A percentile compares a stretch with the other conserved stretches of the same genome.
phyloP scores from a whole-genome alignment of 2,329 filamentous ascomycete genomes.

The Penicillium hordei region DNA sequence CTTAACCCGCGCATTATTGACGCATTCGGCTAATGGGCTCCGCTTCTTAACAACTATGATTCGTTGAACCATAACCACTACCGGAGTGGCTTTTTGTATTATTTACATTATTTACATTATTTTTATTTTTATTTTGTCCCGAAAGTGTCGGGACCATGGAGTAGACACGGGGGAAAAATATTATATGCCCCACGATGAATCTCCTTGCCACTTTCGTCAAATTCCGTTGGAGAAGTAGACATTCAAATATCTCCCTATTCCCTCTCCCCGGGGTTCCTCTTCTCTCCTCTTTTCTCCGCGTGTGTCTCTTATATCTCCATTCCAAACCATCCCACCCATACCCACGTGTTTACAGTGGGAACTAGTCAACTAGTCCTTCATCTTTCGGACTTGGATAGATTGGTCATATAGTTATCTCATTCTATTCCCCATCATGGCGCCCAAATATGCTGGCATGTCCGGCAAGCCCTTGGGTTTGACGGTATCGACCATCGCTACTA shows the following conservation, averaged over 20 bases:
- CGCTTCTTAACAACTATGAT: constrained; percentile 22
- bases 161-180: constrained; percentile 10
- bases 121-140: neutral
- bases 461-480: constrained; percentile 58
- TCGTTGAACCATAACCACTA: constrained; percentile 10
- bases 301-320: constrained; percentile 11
- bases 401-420: neutral
- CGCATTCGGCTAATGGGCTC: constrained; percentile 27
- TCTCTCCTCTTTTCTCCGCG: constrained; percentile 19
- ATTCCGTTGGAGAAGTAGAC: constrained; percentile 14
- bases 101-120: neutral
- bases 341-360: constrained; percentile 8
- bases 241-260: constrained; percentile 32
- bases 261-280: constrained; percentile 16
- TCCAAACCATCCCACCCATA: neutral
- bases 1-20: constrained; percentile 34
- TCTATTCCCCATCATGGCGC: constrained; percentile 47
- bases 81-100: neutral
- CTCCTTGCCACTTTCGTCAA: constrained; percentile 22
- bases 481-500: constrained; percentile 64
- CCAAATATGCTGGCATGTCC: constrained; percentile 59
- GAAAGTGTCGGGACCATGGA: neutral
- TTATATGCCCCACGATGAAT: constrained; percentile 23
- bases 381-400: constrained; percentile 3
- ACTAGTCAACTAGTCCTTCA: neutral